These are phyloP conservation scores for Nakazawaea peltata DNA, from an alignment of 805 yeast genomes.

Conservation along the genomic window DNA sequence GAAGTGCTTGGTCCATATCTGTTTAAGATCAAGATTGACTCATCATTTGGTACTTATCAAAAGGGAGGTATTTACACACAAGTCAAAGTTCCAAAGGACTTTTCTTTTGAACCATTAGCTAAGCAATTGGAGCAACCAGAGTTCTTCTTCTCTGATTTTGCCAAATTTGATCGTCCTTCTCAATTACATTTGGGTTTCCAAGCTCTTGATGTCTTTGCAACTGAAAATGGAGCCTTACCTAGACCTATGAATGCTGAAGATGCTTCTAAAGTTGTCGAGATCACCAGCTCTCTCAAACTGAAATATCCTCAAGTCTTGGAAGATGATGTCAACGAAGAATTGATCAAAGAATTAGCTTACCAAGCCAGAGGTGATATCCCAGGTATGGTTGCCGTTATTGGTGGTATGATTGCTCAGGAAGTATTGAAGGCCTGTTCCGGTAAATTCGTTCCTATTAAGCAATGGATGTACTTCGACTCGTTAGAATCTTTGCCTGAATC, in stretches of 20 bases:
- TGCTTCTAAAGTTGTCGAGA: slow-evolving; percentile 53
- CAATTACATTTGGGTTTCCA: slow-evolving; percentile 90
- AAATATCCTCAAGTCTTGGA: slow-evolving; percentile 51
- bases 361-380: slow-evolving; percentile 92
- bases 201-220: slow-evolving; percentile 72
- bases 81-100: slow-evolving; percentile 71
- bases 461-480: slow-evolving; percentile 89
- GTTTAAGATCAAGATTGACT: slow-evolving; percentile 59
- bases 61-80: slow-evolving; percentile 90
- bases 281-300: slow-evolving; percentile 50
- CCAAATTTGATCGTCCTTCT: slow-evolving; percentile 87
- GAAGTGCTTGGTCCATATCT: slow-evolving; percentile 94
- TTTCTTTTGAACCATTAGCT: slow-evolving; percentile 55
- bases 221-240: slow-evolving; percentile 62
- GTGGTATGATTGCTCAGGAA: slow-evolving; percentile 95
- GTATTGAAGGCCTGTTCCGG: slow-evolving; percentile 93
- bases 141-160: slow-evolving; percentile 75
- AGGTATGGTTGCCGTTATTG: slow-evolving; percentile 80
- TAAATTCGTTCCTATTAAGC: slow-evolving; percentile 89
- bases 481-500: slow-evolving; percentile 77
- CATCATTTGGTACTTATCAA: slow-evolving; percentile 50
- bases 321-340: slow-evolving; percentile 51
- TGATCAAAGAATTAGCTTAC: slow-evolving; percentile 65
- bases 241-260: slow-evolving; percentile 70
- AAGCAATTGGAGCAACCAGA: slow-evolving; percentile 75